Conservation (phyloP, 208 protist genomes). For the Wallacemonas sp. region DNA sequence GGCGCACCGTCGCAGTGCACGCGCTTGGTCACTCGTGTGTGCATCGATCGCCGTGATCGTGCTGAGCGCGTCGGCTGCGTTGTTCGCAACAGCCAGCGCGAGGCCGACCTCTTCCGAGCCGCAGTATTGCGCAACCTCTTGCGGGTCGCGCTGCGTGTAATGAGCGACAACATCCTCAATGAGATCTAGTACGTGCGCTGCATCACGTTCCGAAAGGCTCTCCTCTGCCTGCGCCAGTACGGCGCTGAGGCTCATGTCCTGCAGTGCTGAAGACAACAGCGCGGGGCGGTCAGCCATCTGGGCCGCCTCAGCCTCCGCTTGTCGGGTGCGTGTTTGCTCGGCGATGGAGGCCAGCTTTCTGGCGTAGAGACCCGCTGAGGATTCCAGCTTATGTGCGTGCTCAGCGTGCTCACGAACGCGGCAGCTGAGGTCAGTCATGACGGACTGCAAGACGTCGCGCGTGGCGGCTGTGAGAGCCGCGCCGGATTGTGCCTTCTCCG, state of each 20-base stretch:
- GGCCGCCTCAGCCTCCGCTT: neutral
- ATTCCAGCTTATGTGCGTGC: slow-evolving; percentile 8
- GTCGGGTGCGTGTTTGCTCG: neutral
- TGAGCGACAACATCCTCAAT: neutral
- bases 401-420: slow-evolving; percentile 12
- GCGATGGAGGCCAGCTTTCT: neutral
- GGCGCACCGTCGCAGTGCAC: neutral
- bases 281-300: slow-evolving; percentile 1
- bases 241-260: neutral
- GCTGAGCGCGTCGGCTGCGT: slow-evolving; percentile 19
- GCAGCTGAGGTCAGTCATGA: neutral
- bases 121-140: slow-evolving; percentile 13
- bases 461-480: neutral
- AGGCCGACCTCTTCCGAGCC: slow-evolving; percentile 32
- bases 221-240: neutral
- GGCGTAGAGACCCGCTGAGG: slow-evolving; percentile 4
- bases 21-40: neutral
- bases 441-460: neutral
- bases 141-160: neutral
- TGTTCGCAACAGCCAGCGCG: slow-evolving; percentile 24
- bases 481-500: neutral
- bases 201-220: neutral
- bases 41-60: neutral
- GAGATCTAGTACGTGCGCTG: neutral
- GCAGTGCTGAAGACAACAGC: neutral